phyloP scores from a whole-genome alignment of 2,329 filamentous ascomycete species.

The Microsporum canis region DNA sequence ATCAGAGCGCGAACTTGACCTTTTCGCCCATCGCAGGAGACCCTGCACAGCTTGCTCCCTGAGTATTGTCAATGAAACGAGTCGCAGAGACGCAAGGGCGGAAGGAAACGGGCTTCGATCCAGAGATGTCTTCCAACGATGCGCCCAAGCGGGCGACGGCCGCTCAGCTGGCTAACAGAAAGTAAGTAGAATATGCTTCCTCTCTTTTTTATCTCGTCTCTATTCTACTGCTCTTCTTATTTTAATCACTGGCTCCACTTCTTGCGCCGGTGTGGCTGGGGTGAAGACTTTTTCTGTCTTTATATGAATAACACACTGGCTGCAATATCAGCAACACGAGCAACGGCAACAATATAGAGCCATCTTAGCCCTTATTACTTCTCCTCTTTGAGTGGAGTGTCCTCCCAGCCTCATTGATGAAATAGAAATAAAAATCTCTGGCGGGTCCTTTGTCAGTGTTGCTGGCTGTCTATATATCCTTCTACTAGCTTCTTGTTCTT shows the following conservation, averaged over 20 bases:
- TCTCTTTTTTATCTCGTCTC: neutral
- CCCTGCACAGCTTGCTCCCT: slow-evolving; percentile 18
- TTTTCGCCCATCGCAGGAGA: slow-evolving; percentile 11
- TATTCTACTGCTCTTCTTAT: neutral
- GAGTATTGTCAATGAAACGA: slow-evolving; percentile 22
- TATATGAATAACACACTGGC: too few relatives aligned
- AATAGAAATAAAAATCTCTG: neutral
- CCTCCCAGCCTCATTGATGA: neutral
- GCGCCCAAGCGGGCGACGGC: slow-evolving; percentile 42
- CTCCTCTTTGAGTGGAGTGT: neutral
- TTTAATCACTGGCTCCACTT: neutral
- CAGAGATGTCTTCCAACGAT: slow-evolving; percentile 34
- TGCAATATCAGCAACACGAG: too few relatives aligned
- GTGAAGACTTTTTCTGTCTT: neutral
- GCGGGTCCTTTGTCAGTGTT: neutral
- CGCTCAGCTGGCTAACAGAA: slow-evolving; percentile 44
- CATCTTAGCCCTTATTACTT: too few relatives aligned
- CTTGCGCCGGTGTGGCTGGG: neutral
- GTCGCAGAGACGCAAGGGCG: slow-evolving; percentile 26
- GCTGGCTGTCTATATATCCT: neutral
- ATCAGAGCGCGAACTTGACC: neutral
- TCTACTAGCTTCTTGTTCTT: too few relatives aligned
- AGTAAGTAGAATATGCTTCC: slow-evolving; percentile 35
- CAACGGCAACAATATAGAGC: too few relatives aligned
- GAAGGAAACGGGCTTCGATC: slow-evolving; percentile 23